Evolutionary conservation across 2,329 filamentous ascomycete genomes (phyloP).

Genomic region (Sphaerulina musiva): DNA sequence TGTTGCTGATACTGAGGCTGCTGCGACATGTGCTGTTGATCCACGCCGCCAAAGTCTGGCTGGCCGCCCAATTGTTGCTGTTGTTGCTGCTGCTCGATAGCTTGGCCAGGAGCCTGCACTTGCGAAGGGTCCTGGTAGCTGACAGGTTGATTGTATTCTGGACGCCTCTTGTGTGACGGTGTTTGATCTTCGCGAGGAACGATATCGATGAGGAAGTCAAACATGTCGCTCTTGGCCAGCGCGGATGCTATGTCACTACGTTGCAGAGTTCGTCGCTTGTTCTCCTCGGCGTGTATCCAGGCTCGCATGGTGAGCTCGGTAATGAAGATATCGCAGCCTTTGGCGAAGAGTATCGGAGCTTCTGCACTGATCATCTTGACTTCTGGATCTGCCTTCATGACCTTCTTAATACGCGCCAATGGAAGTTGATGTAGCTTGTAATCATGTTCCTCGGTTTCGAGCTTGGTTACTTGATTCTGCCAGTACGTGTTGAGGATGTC

Average conservation of each 20-base stretch:
- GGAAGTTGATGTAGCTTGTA: conserved; percentile 98
- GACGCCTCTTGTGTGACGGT: conserved; percentile 67
- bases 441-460: conserved; percentile 92
- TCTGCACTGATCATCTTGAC: conserved; percentile 99
- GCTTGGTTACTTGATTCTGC: conserved; percentile 95
- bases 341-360: conserved; percentile 94
- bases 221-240: conserved; percentile 97
- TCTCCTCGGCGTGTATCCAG: conserved; percentile 99
- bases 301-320: conserved; percentile 92
- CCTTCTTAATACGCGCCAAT: conserved; percentile 97
- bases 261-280: conserved; percentile 92
- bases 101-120: conserved; percentile 37
- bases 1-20: conserved; percentile 62
- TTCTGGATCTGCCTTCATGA: conserved; percentile 98
- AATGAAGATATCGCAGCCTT: conserved; percentile 98
- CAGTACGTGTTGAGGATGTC: conserved; percentile 98
- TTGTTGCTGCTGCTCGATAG: conserved; percentile 30
- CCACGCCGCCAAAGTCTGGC: conserved; percentile 31
- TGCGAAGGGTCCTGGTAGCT: conserved; percentile 48
- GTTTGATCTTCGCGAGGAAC: conserved; percentile 91
- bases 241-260: conserved; percentile 94
- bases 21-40: conserved; percentile 30
- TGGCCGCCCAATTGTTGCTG: conserved; percentile 29
- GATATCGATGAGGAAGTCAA: conserved; percentile 98
- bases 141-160: conserved; percentile 36